These are phyloP conservation scores for Didymella lethalis DNA, from an alignment of 2,329 filamentous ascomycete genomes.

Conservation along the genomic window DNA sequence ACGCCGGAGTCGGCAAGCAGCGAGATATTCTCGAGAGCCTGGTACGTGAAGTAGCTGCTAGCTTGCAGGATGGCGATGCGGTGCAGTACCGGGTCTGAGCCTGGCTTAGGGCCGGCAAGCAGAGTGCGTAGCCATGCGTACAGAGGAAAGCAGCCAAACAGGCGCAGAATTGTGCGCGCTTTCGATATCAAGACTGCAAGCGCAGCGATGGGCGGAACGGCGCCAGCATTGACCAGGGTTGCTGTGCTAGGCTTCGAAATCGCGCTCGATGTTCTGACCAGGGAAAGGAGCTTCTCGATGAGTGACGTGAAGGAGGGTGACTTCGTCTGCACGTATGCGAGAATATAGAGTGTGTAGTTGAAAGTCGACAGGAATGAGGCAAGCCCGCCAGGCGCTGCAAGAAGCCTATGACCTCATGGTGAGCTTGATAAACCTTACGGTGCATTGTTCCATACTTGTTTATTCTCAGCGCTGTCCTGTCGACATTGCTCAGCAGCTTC, in stretches of 20 bases:
- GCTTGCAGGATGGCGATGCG: constrained; percentile 53
- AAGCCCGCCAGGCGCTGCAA: constrained; percentile 55
- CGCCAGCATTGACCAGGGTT: constrained; percentile 36
- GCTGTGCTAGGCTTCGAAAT: constrained; percentile 35
- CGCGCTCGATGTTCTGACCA: constrained; percentile 44
- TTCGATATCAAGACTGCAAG: constrained; percentile 52
- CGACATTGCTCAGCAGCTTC: constrained; percentile 46
- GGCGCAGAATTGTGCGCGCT: constrained; percentile 54
- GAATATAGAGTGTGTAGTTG: constrained; percentile 57
- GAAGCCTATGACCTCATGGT: constrained; percentile 43
- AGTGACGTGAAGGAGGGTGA: constrained; percentile 42
- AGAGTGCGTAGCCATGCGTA: constrained; percentile 56
- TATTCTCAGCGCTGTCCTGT: constrained; percentile 52
- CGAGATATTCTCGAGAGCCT: constrained; percentile 55
- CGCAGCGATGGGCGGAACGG: constrained; percentile 44
- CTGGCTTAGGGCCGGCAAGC: constrained; percentile 52
- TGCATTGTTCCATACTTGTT: constrained; percentile 50
- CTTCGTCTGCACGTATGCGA: constrained; percentile 54
- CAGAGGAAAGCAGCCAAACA: constrained; percentile 54
- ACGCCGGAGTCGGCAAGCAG: constrained; percentile 54
- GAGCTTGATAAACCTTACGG: constrained; percentile 12
- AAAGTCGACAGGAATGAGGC: constrained; percentile 56
- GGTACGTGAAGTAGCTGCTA: constrained; percentile 54
- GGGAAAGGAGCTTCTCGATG: constrained; percentile 42
- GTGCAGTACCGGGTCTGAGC: constrained; percentile 54